A percentile compares a stretch with the other conserved stretches of the same genome.
Evolutionary conservation across 768 basidiomycete species (phyloP).

Genomic region (Austroboletus festivus): DNA sequence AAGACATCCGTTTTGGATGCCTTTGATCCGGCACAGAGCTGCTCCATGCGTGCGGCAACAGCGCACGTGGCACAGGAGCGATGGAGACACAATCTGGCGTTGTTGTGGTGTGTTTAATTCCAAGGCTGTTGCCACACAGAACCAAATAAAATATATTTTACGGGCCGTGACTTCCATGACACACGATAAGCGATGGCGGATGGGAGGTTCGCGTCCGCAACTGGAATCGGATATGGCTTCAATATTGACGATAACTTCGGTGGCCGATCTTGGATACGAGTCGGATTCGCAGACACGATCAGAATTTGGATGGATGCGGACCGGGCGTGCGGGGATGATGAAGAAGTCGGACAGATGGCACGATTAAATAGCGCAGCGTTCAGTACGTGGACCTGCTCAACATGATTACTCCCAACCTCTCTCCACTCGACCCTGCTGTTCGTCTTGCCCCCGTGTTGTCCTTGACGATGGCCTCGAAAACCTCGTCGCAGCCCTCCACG

Average conservation of each 20-base stretch:
- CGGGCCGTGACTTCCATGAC: neutral
- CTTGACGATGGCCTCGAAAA: slow-evolving; percentile 9
- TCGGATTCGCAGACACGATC: slow-evolving; percentile 15
- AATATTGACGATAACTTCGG: slow-evolving; percentile 6
- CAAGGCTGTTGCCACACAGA: slow-evolving; percentile 21
- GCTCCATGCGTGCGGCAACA: slow-evolving; percentile 24
- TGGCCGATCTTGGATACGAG: slow-evolving; percentile 4
- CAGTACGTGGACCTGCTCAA: too few species aligned
- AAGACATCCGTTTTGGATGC: neutral
- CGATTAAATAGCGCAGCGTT: neutral
- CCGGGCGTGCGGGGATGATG: slow-evolving; percentile 5
- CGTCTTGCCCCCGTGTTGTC: too few species aligned
- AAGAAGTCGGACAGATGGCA: neutral
- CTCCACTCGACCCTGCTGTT: too few species aligned
- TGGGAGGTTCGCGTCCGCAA: neutral
- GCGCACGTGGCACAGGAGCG: neutral
- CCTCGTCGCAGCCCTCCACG: slow-evolving; percentile 15
- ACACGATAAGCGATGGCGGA: neutral
- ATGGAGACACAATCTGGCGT: slow-evolving; percentile 15
- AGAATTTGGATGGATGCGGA: neutral
- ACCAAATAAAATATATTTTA: slow-evolving; percentile 13
- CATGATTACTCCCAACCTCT: too few species aligned
- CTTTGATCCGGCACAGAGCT: neutral
- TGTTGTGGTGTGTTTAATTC: slow-evolving; percentile 30
- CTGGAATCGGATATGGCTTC: neutral